phyloP scores from a whole-genome alignment of 75 land plant genomes.

The Ceratopteris richardii region DNA sequence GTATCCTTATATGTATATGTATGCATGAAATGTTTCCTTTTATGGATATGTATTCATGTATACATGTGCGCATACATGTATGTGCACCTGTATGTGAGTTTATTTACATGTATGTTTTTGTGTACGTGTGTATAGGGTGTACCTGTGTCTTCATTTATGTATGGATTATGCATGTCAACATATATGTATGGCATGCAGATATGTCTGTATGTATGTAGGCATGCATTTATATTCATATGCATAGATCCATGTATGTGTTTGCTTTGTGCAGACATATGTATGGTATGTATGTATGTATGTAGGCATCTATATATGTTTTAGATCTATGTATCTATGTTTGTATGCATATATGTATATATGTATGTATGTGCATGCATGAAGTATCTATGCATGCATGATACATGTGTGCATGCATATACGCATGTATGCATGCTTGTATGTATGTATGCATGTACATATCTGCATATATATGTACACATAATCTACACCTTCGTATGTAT shows the following conservation, averaged over 20 bases:
- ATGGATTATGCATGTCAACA: not conserved
- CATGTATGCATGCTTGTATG: too few species aligned
- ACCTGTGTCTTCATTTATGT: not conserved
- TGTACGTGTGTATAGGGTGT: not conserved
- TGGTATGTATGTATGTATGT: too few species aligned
- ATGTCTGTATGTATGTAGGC: not conserved
- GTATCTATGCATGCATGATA: not conserved
- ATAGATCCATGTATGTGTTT: not conserved
- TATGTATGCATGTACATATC: too few species aligned
- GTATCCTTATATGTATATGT: not conserved
- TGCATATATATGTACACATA: too few species aligned
- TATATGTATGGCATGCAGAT: not conserved
- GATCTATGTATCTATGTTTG: not conserved
- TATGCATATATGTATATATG: not conserved
- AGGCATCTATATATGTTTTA: not conserved
- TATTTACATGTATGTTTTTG: not conserved
- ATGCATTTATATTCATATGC: too few species aligned
- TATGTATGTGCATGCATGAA: too few species aligned
- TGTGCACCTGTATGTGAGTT: not conserved
- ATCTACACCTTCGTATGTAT: too few species aligned
- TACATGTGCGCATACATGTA: not conserved
- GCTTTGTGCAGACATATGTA: too few species aligned
- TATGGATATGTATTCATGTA: not conserved
- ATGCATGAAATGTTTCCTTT: not conserved
- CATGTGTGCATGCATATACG: not conserved